Evolutionary conservation across 805 yeast species (phyloP).

Genomic region (Suhomyces emberorum): DNA sequence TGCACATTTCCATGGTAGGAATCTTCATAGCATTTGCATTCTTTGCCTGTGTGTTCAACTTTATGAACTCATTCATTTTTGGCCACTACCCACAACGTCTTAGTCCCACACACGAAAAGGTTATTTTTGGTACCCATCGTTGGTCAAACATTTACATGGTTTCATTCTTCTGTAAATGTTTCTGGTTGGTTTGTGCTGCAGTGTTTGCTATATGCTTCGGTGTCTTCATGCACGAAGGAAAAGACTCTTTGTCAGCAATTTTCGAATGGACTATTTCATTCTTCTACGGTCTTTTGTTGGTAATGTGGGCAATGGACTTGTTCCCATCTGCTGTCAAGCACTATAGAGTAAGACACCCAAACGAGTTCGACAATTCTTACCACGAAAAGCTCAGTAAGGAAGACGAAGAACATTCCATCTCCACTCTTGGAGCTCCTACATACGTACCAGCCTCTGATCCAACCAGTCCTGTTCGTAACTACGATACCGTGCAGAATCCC

Average conservation of each 20-base stretch:
- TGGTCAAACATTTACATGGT: slow-evolving; percentile 43
- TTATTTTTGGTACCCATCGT: slow-evolving; percentile 35
- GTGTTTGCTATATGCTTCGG: slow-evolving; percentile 70
- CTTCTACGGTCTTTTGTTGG: slow-evolving; percentile 70
- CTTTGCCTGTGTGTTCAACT: slow-evolving; percentile 40
- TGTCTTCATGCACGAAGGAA: slow-evolving; percentile 31
- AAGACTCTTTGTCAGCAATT: slow-evolving; percentile 50
- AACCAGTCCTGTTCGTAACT: slow-evolving; percentile 3
- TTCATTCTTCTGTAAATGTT: slow-evolving; percentile 50
- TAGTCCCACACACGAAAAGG: slow-evolving; percentile 37
- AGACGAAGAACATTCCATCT: slow-evolving; percentile 14
- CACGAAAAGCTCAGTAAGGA: slow-evolving; percentile 4
- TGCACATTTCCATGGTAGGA: slow-evolving; percentile 67
- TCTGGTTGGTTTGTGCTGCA: slow-evolving; percentile 68
- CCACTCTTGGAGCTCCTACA: slow-evolving; percentile 18
- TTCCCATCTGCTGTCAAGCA: slow-evolving; percentile 40
- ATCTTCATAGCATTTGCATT: slow-evolving; percentile 70
- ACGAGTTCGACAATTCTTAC: slow-evolving; percentile 14
- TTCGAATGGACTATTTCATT: slow-evolving; percentile 89
- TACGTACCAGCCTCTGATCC: slow-evolving; percentile 6
- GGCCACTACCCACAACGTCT: slow-evolving; percentile 36
- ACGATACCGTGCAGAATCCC: too few species aligned
- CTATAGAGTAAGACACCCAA: slow-evolving; percentile 23
- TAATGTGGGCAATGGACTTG: slow-evolving; percentile 66
- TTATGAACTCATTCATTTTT: slow-evolving; percentile 35